Conservation (phyloP, 257 asterid species). For the Solanum rostratum region DNA sequence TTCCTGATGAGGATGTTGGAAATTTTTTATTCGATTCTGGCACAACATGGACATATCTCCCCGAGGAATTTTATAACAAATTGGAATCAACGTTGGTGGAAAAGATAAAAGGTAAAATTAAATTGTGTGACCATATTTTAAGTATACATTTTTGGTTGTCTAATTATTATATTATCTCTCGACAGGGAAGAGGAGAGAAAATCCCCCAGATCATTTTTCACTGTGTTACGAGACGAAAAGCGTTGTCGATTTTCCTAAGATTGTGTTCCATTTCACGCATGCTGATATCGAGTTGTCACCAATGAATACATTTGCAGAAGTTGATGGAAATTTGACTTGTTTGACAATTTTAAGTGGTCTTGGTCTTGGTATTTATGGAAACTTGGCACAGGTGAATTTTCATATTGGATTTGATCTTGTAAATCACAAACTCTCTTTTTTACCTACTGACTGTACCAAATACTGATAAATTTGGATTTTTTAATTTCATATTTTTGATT, state of each 20-base stretch:
- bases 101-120: neutral
- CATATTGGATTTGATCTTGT: conserved; percentile 47
- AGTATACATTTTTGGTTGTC: neutral
- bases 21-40: conserved; percentile 62
- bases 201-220: neutral
- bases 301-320: conserved; percentile 23
- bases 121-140: neutral
- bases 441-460: conserved; percentile 32
- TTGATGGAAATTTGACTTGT: conserved; percentile 23
- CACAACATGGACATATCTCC: conserved; percentile 36
- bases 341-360: conserved; percentile 18
- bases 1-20: neutral
- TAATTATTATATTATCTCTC: neutral
- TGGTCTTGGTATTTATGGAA: conserved; percentile 30
- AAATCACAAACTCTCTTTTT: conserved; percentile 14
- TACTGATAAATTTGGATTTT: neutral
- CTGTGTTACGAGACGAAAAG: conserved; percentile 6
- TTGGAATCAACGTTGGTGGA: conserved; percentile 11
- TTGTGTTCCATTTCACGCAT: conserved; percentile 29
- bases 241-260: conserved; percentile 3
- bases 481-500: neutral
- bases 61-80: conserved; percentile 2
- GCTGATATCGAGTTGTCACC: conserved; percentile 32
- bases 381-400: conserved; percentile 32
- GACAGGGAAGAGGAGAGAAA: neutral